phyloP scores from a whole-genome alignment of 768 basidiomycete species.

The Tulasnella sp. region DNA sequence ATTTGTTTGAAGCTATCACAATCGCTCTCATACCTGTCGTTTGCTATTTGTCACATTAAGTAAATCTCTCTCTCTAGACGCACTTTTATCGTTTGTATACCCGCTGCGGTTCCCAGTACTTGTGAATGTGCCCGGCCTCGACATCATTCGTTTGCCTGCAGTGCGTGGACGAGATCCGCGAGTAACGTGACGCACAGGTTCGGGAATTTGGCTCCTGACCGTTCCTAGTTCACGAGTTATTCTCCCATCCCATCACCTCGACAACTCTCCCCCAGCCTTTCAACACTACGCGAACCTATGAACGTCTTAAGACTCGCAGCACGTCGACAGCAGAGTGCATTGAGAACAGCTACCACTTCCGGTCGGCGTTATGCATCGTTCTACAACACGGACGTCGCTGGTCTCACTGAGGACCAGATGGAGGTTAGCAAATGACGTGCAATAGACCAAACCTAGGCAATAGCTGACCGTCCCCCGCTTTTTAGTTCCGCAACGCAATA shows the following conservation, averaged over 20 bases:
- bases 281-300: neutral
- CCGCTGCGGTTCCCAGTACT: neutral
- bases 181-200: constrained; percentile 3
- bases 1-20: neutral
- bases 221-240: neutral
- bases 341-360: neutral
- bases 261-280: neutral
- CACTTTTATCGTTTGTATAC: neutral
- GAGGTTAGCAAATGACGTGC: constrained; percentile 46
- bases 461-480: neutral
- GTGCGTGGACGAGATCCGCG: neutral
- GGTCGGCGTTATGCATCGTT: constrained; percentile 10
- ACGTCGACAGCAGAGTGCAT: neutral
- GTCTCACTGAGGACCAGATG: constrained; percentile 68
- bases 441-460: neutral
- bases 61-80: neutral
- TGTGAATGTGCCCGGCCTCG: neutral
- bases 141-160: neutral
- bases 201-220: neutral
- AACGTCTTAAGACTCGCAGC: constrained; percentile 7
- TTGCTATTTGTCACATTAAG: constrained; percentile 5
- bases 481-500: constrained; percentile 74
- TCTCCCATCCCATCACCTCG: neutral
- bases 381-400: constrained; percentile 66
- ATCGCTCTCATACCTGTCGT: neutral